phyloP scores from a whole-genome alignment of 2,329 filamentous ascomycete species.

The Botrytis tulipae region DNA sequence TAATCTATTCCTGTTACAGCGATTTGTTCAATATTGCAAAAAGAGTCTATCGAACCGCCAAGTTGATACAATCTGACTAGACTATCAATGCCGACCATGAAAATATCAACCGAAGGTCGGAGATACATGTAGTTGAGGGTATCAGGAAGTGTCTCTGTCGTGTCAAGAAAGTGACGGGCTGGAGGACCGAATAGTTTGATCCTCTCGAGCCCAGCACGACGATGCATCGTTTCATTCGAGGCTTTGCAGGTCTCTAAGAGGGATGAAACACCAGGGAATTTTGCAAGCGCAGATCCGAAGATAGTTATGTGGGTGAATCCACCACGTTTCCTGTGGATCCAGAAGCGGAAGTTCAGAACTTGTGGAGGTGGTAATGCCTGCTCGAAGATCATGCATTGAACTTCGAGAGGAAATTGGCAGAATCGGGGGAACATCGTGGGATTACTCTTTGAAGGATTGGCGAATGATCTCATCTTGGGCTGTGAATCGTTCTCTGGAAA shows the following conservation, averaged over 20 bases:
- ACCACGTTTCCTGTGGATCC: background rate
- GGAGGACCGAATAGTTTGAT: background rate
- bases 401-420: background rate
- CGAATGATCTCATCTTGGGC: accelerated
- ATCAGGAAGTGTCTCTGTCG: background rate
- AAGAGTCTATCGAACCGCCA: background rate
- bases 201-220: background rate
- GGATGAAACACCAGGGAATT: background rate
- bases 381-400: background rate
- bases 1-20: background rate
- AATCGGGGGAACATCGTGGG: background rate
- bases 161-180: background rate
- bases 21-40: background rate
- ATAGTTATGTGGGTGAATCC: background rate
- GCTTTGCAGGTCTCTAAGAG: background rate
- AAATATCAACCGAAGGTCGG: background rate
- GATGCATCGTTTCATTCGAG: background rate
- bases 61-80: background rate
- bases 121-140: background rate
- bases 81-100: background rate
- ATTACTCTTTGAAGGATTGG: accelerated
- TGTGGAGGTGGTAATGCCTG: background rate
- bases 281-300: background rate
- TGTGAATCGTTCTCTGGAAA: background rate
- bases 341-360: background rate